Evolutionary conservation across 306 rosid genomes (phyloP).

Genomic region (Fragaria iinumae): DNA sequence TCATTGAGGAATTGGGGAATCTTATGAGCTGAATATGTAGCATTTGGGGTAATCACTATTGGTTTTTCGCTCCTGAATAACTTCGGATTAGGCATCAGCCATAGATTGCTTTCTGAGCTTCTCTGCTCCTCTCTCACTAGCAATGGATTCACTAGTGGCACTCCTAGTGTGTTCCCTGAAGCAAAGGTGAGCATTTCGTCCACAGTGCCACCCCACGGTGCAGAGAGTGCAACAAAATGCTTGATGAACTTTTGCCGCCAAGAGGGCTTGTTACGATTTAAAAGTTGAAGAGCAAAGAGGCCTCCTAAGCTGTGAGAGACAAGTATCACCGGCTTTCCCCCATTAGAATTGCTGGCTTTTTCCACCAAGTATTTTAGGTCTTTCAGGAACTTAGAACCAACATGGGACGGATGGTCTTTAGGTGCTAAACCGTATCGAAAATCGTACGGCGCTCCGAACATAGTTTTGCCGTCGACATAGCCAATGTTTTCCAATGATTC

Average conservation of each 20-base stretch:
- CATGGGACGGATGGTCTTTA: constrained; percentile 60
- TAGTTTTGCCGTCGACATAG: constrained; percentile 54
- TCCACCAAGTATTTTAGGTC: constrained; percentile 72
- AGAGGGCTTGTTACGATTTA: constrained; percentile 53
- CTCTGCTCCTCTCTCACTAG: constrained; percentile 72
- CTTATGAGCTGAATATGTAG: constrained; percentile 52
- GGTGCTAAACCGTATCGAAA: constrained; percentile 86
- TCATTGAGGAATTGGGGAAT: constrained; percentile 58
- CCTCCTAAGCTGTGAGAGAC: constrained; percentile 87
- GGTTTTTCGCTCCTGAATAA: constrained; percentile 39
- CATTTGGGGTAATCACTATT: constrained; percentile 46
- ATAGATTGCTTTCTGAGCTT: constrained; percentile 77
- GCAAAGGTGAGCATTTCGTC: constrained; percentile 79
- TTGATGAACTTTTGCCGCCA: constrained; percentile 66
- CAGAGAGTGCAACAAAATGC: constrained; percentile 70
- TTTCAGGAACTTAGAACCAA: constrained; percentile 67
- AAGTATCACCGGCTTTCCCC: constrained; percentile 67
- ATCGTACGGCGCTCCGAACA: constrained; percentile 93
- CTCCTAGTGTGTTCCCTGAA: constrained; percentile 73
- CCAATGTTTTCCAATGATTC: constrained; percentile 61
- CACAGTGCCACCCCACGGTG: constrained; percentile 88
- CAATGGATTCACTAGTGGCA: constrained; percentile 77
- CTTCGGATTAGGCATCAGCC: constrained; percentile 82
- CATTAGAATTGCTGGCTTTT: constrained; percentile 62
- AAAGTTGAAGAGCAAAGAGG: constrained; percentile 61